These are phyloP conservation scores for Pseudogymnoascus sp. DNA, from an alignment of 2,329 filamentous ascomycete genomes.

Conservation along the genomic window DNA sequence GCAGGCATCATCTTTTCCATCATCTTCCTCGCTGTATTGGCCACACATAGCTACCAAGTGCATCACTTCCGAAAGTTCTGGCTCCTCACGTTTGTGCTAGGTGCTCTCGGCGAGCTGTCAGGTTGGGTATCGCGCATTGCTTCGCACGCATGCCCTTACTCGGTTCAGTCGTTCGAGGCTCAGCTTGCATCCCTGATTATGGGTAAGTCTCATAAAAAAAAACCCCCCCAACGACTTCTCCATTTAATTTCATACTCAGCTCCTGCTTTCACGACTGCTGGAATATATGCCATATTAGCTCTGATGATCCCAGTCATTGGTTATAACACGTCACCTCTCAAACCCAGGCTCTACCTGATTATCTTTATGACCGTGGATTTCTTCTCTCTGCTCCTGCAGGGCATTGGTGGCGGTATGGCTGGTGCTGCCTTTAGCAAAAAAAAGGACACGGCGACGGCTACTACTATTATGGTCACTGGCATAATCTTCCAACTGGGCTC, in stretches of 20 bases:
- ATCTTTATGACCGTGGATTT: constrained; percentile 54
- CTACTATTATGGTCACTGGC: constrained; percentile 32
- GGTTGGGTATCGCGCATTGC: constrained; percentile 29
- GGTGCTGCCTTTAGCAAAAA: constrained; percentile 35
- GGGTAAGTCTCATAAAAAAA: constrained; percentile 29
- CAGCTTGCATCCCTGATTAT: constrained; percentile 38
- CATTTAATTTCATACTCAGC: constrained; percentile 10
- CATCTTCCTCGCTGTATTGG: constrained; percentile 38
- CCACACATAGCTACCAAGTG: constrained; percentile 36
- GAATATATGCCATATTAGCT: constrained; percentile 57
- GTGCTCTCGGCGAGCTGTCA: constrained; percentile 35
- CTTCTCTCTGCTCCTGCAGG: constrained; percentile 50
- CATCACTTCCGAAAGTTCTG: constrained; percentile 40
- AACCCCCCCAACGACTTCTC: not conserved
- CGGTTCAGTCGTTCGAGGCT: constrained; percentile 29
- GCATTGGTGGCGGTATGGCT: constrained; percentile 48
- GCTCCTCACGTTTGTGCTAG: constrained; percentile 39
- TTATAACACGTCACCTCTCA: constrained; percentile 42
- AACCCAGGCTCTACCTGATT: constrained; percentile 45
- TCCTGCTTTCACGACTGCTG: constrained; percentile 47
- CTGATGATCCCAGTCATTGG: constrained; percentile 46
- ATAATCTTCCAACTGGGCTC: constrained; percentile 31
- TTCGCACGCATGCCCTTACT: constrained; percentile 25
- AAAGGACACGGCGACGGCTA: constrained; percentile 20
- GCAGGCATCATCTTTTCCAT: constrained; percentile 38